Evolutionary conservation across 805 yeast genomes (phyloP), one percentile per base, ranked within the genome.

Genomic region (Metschnikowia reukaufii): DNA sequence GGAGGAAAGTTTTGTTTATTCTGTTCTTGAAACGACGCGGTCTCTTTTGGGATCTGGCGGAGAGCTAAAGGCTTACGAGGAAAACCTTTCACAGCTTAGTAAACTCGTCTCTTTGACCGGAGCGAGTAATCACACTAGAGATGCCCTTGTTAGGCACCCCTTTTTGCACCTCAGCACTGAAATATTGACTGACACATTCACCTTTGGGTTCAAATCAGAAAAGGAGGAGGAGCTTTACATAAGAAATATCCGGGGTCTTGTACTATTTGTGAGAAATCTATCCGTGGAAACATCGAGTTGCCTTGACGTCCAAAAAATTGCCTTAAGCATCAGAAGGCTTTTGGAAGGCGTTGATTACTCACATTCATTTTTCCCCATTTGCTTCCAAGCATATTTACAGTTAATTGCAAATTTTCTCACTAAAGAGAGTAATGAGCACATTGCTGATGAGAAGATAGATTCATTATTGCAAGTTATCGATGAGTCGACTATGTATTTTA

Each of bases 221-320:
- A 4, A 4, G 9, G 41, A 38, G 23, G n/a, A 17, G 13, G 38
- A 35, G 20, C 34, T 20, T 7, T 54, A 57, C 21, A 21, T 64
- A 6, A 62, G 84, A 36, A 50, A 73, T 2, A 45, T 74, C 3
- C 64, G 84, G 54, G 86, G 82, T 1, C 52, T 72, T 0, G 45
- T 79, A 1, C 50, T 82, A n/a, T 45, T 81, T n/a, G 62, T 72
- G 23, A 62, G 86, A 49, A 81, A 79, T 53, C 51, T 78, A 19
- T 67, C 74, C 1, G 69, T 67, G 4, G 50, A 51, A 15, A 21
- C 54, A 1, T 52, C 61, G n/a, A 51, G 20, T 36, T 41, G 17
- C 10, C 34, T 45, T 7, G 51, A 47, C 10, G 19, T 45, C 4
- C 40, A 45, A 23, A 35, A 44, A 9, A 40, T 54, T 4, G 20